Percentiles rank a stretch among this genome's conserved stretches.
These are phyloP conservation scores for Hygrophoropsis aurantiaca DNA, from an alignment of 768 basidiomycete genomes.

Conservation along the genomic window DNA sequence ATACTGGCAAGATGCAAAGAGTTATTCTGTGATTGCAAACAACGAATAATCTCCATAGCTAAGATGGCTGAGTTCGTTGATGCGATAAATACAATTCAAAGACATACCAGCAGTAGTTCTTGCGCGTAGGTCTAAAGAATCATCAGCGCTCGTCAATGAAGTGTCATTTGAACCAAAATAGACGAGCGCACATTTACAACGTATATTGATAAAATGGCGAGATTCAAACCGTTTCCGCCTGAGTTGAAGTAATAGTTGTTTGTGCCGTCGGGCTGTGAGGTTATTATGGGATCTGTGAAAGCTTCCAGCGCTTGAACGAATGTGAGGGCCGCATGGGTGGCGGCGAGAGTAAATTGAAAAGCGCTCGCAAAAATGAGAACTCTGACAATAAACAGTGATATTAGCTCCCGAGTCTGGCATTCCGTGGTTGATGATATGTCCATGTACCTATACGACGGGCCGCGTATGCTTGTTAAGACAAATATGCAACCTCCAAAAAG, in stretches of 20 bases:
- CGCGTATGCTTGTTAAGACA: not conserved
- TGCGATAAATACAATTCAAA: not conserved
- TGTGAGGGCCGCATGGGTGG: constrained; percentile 6
- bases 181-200: constrained; percentile 7
- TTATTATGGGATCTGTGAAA: constrained; percentile 3
- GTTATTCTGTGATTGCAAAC: constrained; percentile 10
- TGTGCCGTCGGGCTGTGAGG: not conserved
- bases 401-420: not conserved
- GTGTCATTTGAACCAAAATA: not conserved
- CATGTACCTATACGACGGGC: constrained; percentile 1
- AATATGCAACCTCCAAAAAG: constrained; percentile 5
- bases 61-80: not conserved
- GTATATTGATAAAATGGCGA: constrained; percentile 16
- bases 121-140: constrained; percentile 11
- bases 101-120: constrained; percentile 16
- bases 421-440: not conserved
- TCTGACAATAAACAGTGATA: not conserved
- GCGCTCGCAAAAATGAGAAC: constrained; percentile 13
- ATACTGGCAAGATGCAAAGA: constrained; percentile 19
- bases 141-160: not conserved
- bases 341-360: constrained; percentile 16
- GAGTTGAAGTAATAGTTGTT: not conserved
- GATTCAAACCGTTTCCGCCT: constrained; percentile 3
- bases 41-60: constrained; percentile 25
- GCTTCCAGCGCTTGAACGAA: constrained; percentile 10